These are phyloP conservation scores for Fusarium pseudonygamai DNA, from an alignment of 2,329 filamentous ascomycete genomes.

Conservation along the genomic window DNA sequence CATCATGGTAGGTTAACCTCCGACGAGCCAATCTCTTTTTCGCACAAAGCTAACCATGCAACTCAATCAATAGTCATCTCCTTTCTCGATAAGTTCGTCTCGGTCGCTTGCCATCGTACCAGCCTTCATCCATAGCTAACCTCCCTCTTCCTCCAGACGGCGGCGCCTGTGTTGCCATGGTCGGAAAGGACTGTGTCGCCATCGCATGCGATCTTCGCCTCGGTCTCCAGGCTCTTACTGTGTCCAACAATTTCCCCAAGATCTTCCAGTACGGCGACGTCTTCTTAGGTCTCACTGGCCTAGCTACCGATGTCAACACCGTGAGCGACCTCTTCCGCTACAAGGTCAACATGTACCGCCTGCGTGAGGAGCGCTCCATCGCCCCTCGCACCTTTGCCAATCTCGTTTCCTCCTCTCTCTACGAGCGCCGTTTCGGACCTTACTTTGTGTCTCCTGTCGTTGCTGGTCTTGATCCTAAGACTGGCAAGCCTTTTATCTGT, in stretches of 20 bases:
- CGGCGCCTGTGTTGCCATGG: conserved; percentile 97
- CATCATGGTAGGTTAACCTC: conserved; percentile 44
- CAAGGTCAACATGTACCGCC: conserved; percentile 99
- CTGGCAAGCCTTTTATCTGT: conserved; percentile 95
- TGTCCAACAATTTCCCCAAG: conserved; percentile 99
- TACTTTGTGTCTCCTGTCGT: conserved; percentile 97
- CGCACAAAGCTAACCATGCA: conserved; percentile 44
- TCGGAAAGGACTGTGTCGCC: conserved; percentile 99
- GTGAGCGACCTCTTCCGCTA: conserved; percentile 98
- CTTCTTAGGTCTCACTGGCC: conserved; percentile 93
- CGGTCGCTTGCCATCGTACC: neutral
- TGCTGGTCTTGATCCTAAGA: conserved; percentile 93
- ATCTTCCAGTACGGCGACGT: conserved; percentile 97
- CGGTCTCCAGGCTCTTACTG: conserved; percentile 93
- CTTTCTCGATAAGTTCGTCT: conserved; percentile 91
- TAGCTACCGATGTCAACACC: conserved; percentile 94
- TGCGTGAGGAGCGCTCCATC: conserved; percentile 97
- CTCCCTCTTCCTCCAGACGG: conserved; percentile 64
- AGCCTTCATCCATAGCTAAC: conserved; percentile 20
- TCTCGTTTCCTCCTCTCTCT: conserved; percentile 88
- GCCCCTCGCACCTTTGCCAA: conserved; percentile 95
- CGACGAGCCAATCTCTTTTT: neutral
- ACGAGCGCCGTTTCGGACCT: conserved; percentile 95
- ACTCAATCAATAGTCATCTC: conserved; percentile 72
- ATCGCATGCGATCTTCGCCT: conserved; percentile 99